phyloP scores from a whole-genome alignment of 1,284 basidiomycete species.

The Cutaneotrichosporon sp. region DNA sequence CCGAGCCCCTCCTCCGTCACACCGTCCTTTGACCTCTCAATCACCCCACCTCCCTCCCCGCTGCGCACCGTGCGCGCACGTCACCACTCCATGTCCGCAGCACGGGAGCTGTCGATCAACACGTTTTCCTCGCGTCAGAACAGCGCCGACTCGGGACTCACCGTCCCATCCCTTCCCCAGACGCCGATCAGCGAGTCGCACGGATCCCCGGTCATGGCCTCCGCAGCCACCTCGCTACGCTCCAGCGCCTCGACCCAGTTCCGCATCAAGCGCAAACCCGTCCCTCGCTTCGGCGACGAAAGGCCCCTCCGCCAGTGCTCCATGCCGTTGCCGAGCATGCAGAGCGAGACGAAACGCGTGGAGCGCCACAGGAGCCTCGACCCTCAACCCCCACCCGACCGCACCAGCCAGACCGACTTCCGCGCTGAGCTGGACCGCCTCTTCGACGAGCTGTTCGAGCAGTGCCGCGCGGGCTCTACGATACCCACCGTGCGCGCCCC shows the following conservation, averaged over 20 bases:
- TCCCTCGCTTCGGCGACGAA: conserved; percentile 3
- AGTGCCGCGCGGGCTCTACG: conserved; percentile 9
- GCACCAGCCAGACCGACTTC: conserved; percentile 5
- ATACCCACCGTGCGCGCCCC: background rate
- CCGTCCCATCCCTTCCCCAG: background rate
- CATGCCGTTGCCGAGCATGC: background rate
- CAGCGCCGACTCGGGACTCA: background rate
- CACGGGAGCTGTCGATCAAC: background rate
- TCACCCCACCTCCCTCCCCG: background rate
- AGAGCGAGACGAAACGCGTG: background rate
- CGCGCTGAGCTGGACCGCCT: conserved; percentile 19
- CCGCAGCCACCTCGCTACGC: background rate
- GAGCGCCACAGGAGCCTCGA: background rate
- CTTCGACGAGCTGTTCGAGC: conserved; percentile 24
- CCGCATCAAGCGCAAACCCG: conserved; percentile 23
- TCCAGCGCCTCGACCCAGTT: conserved; percentile 13
- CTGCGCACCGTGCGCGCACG: background rate
- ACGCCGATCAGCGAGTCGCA: background rate
- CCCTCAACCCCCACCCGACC: background rate
- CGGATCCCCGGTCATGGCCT: background rate
- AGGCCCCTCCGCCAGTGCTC: background rate
- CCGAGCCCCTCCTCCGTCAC: background rate
- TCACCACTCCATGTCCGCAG: conserved; percentile 9
- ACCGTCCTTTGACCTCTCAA: background rate
- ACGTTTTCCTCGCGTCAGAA: background rate